Base-by-base conservation (phyloP, 371 early-diverging fungal genomes). In the Apophysomyces variabilis region DNA sequence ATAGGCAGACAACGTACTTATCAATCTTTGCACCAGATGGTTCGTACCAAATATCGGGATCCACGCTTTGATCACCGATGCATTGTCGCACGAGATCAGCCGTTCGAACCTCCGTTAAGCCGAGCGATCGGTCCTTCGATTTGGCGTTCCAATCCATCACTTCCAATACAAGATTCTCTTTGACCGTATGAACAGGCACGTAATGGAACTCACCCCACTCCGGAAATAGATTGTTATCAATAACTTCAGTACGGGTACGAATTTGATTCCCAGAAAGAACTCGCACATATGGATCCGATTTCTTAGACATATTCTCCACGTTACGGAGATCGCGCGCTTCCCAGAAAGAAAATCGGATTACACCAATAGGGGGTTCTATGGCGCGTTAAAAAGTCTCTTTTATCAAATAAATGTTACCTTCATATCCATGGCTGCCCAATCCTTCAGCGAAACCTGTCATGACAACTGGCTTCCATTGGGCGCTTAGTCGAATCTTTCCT, bases 151-250 rank as follows among this genome's bases (percentile, higher is more conserved):
- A 89, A 74, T 95, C 95, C 72, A 90, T 85, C 46, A 93, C 75
- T 69, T 95, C 93, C 54, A 95, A 75, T 7, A 85, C 84, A 18
- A 95, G 69, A 37, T 80, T 64, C 60, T 94, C 92, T 61, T 81
- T 85, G 8, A 89, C 68, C 0, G 87, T 82, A 57, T 87, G 89
- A 37, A 93, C 81, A 1, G 90, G 83, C 7, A 95, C 74, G 62
- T 89, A 92, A 61, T 87, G 86, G 8, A 87, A 83, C 67, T 95
- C 93, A 64, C 96, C 91, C 95, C 95, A 98, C 60, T 89, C 87
- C 0, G 97, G 98, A 62, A 90, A 87, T 58, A 92, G 70, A 58
- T 89, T 89, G 62, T 85, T 85, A 37, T 87, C 81, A 58, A 94
- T 85, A 35, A 89, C 83, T 46, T 88, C 84, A 4, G 96, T 94